These are phyloP conservation scores for Solanum lignicaule DNA, from an alignment of 257 asterid genomes.

Conservation along the genomic window DNA sequence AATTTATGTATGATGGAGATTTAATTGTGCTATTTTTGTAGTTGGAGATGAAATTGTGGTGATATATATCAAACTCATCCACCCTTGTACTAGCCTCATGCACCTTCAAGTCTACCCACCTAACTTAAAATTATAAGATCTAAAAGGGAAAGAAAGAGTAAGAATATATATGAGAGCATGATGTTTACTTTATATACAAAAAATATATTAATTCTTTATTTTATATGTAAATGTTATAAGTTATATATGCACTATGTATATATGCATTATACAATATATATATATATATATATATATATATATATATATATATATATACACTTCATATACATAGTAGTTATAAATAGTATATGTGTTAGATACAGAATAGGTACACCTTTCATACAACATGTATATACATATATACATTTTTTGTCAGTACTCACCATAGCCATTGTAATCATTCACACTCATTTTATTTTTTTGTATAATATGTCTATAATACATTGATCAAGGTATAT, in stretches of 20 bases:
- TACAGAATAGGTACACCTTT: not conserved
- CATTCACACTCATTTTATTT: not conserved
- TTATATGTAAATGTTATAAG: no score
- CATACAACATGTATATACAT: not conserved
- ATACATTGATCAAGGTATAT: not conserved
- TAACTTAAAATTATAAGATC: not conserved
- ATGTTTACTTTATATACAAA: no score
- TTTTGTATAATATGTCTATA: no score
- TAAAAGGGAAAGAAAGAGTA: no score
- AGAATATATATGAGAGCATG: no score
- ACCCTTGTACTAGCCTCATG: no score
- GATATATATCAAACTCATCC: no score
- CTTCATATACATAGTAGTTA: no score
- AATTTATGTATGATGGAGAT: not conserved
- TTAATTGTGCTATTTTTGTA: not conserved
- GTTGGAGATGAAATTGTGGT: not conserved
- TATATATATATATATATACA: no score
- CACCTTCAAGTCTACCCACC: no score
- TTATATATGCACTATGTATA: not conserved
- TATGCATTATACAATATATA: not conserved
- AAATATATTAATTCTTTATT: no score
- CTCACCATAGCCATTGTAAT: not conserved
- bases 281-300: no score
- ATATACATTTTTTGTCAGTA: not conserved
- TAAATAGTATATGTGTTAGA: not conserved